These are phyloP conservation scores for Podila horticola DNA, from an alignment of 192 early-diverging fungal genomes.

Conservation along the genomic window DNA sequence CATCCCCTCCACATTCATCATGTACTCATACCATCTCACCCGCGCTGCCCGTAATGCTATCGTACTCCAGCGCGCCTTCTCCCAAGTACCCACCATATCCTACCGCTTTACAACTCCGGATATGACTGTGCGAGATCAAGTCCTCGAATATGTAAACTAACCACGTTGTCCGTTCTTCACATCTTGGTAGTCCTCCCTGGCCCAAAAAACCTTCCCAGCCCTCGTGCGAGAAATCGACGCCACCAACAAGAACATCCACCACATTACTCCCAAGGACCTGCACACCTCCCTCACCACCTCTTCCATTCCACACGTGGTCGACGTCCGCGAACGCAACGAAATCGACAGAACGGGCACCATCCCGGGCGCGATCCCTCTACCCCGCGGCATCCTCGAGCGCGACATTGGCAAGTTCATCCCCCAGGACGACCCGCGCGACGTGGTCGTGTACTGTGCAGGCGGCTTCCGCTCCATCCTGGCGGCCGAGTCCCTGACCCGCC, in stretches of 20 bases:
- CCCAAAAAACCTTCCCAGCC: constrained; percentile 38
- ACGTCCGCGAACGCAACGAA: constrained; percentile 62
- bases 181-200: constrained; percentile 7
- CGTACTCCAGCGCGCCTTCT: background rate
- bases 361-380: constrained; percentile 58
- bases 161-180: background rate
- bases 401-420: constrained; percentile 57
- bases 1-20: background rate
- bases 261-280: constrained; percentile 38
- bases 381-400: constrained; percentile 59
- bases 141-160: background rate
- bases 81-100: no score
- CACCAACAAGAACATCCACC: constrained; percentile 43
- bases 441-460: constrained; percentile 68
- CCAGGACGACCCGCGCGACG: constrained; percentile 48
- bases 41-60: background rate
- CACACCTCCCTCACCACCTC: constrained; percentile 3
- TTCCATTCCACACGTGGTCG: constrained; percentile 46
- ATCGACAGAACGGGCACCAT: constrained; percentile 52
- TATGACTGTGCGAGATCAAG: background rate
- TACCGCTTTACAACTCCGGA: no score
- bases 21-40: background rate
- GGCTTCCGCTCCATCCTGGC: constrained; percentile 60
- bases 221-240: constrained; percentile 43
- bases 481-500: constrained; percentile 57